Base-by-base conservation (phyloP, 148 eudicot genomes). In the Camellia lanceoleosa region DNA sequence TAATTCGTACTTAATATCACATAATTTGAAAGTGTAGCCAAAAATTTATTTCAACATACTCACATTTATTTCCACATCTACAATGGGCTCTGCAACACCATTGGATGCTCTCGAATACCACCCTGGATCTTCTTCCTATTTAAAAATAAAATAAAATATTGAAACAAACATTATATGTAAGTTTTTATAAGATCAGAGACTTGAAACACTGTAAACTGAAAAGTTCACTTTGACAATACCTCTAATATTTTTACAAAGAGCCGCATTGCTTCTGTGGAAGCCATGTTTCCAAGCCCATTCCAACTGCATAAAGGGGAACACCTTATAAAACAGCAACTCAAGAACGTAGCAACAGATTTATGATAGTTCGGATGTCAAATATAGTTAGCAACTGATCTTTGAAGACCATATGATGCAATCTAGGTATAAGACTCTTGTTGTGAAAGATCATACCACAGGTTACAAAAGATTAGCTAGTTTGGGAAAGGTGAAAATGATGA, bases 231-330 rank as follows among this genome's bases (percentile, higher is more conserved):
- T 66, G 63, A 23, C 23, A 80, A 61, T 78, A 96, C 99, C 98
- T 96, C 99, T 69, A 94, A 85, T 84, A 94, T 94, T 87, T 94
- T 96, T 80, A 96, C 99, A 89, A 96, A 96, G 56, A 94, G 91
- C 76, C 98, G 97, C 99, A 96, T 96, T 82, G 99, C 99, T 84
- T 96, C 99, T 44, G 98, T 88, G 79, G 98, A 85, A 61, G 95
- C 93, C 98, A 96, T 96, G 85, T 87, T 89, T 74, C 92, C 97
- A 79, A 94, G 95, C 78, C 88, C 92, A 85, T 88, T 86, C 99
- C 99, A 96, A 85, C 99, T 96, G 90, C 82, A 92, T 58, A 77
- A 69, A 80, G 11, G 68, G 64, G 2, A 54, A 55, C 41, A 75
- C 74, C 5, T 59, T 62, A 61, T 20, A 70, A 38, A 80, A 84